Evolutionary conservation across 768 basidiomycete genomes (phyloP).

Genomic region (Leccinum truebloodii): DNA sequence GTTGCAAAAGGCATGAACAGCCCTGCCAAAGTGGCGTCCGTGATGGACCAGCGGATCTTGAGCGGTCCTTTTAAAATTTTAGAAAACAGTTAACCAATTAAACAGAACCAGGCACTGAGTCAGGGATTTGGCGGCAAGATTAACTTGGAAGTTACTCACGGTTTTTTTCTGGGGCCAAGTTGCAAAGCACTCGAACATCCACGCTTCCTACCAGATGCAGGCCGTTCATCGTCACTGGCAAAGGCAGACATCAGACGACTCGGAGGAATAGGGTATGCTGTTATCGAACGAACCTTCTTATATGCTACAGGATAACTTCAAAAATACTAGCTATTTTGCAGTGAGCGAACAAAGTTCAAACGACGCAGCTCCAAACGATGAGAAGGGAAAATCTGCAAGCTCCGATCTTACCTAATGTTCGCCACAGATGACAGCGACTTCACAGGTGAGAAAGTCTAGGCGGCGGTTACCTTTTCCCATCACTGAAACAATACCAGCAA

Average conservation of each 20-base stretch:
- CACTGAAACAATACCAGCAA: background rate
- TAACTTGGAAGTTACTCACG: background rate
- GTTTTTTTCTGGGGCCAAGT: background rate
- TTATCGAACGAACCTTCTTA: background rate
- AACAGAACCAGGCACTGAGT: too few species aligned
- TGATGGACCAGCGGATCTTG: background rate
- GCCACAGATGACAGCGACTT: too few species aligned
- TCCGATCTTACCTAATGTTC: too few species aligned
- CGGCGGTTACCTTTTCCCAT: background rate
- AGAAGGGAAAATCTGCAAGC: too few species aligned
- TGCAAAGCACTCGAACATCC: background rate
- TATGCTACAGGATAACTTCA: too few species aligned
- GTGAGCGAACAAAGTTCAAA: background rate
- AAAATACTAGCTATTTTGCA: background rate
- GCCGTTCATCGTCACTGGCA: background rate
- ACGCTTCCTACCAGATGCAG: background rate
- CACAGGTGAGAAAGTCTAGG: background rate
- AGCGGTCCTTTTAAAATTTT: background rate
- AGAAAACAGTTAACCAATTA: too few species aligned
- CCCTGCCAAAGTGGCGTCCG: background rate
- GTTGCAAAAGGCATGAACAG: background rate
- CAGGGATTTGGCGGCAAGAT: background rate
- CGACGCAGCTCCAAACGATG: too few species aligned
- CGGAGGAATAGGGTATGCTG: background rate
- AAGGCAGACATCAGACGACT: background rate